These are phyloP conservation scores for Gymnopilus dilepis DNA, from an alignment of 768 basidiomycete species.

Conservation along the genomic window DNA sequence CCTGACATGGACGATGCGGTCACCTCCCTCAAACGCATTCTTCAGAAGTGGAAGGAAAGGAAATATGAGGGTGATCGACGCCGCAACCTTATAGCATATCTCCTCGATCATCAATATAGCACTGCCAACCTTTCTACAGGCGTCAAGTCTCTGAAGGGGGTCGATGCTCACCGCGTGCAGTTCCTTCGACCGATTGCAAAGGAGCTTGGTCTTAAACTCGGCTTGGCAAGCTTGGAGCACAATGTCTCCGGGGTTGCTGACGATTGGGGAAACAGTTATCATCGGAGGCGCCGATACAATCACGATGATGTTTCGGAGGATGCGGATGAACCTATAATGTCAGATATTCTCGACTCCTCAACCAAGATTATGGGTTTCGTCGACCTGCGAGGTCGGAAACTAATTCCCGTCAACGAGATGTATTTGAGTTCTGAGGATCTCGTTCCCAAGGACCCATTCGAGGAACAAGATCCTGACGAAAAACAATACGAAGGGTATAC, in stretches of 20 bases:
- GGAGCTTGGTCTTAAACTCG: slow-evolving; percentile 39
- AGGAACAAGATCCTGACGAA: slow-evolving; percentile 37
- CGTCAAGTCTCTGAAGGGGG: slow-evolving; percentile 39
- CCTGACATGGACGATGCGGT: slow-evolving; percentile 29
- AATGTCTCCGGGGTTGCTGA: slow-evolving; percentile 28
- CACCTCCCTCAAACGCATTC: slow-evolving; percentile 32
- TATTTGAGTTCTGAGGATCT: slow-evolving; percentile 31
- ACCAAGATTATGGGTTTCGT: slow-evolving; percentile 34
- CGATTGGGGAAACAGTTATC: slow-evolving; percentile 25
- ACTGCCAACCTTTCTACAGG: slow-evolving; percentile 28
- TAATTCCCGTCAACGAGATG: slow-evolving; percentile 23
- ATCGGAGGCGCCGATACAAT: slow-evolving; percentile 19
- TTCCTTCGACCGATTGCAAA: slow-evolving; percentile 37
- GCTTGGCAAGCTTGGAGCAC: slow-evolving; percentile 41
- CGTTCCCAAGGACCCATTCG: slow-evolving; percentile 41
- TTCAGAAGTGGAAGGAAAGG: slow-evolving; percentile 41
- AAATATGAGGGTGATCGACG: slow-evolving; percentile 26
- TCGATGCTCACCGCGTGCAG: slow-evolving; percentile 40
- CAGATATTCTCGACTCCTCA: slow-evolving; percentile 27
- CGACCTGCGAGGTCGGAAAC: slow-evolving; percentile 34
- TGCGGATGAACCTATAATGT: slow-evolving; percentile 24
- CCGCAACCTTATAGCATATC: slow-evolving; percentile 27
- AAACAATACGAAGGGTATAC: slow-evolving; percentile 46
- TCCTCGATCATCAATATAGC: slow-evolving; percentile 37
- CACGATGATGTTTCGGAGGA: slow-evolving; percentile 26